Evolutionary conservation across 345 rosid species (phyloP).

Genomic region (Hypericum androsaemum): DNA sequence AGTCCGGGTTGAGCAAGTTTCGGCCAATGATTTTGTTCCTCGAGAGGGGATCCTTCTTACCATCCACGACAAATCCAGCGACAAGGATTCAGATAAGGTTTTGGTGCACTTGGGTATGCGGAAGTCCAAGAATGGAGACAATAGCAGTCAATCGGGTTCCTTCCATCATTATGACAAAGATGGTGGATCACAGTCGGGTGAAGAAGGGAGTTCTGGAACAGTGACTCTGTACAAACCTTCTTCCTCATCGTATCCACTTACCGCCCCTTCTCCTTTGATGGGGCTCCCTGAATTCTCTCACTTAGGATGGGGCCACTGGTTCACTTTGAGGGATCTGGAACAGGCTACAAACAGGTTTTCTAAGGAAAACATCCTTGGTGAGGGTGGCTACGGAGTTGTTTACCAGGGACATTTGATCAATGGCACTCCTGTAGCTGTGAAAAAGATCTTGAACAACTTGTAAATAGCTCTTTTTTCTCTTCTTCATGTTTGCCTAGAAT

Average conservation of each 20-base stretch:
- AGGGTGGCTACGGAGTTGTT: constrained; percentile 79
- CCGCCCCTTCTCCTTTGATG: constrained; percentile 60
- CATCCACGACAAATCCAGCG: constrained; percentile 56
- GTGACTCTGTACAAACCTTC: constrained; percentile 42
- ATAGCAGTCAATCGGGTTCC: constrained; percentile 46
- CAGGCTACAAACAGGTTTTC: constrained; percentile 67
- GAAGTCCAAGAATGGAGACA: constrained; percentile 49
- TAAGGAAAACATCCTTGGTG: constrained; percentile 63
- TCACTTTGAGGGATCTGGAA: constrained; percentile 71
- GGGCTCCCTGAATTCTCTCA: constrained; percentile 77
- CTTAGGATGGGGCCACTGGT: constrained; percentile 90
- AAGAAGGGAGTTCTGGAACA: constrained; percentile 50
- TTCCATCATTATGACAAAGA: constrained; percentile 52
- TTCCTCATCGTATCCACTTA: constrained; percentile 46
- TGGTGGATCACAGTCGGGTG: constrained; percentile 63
- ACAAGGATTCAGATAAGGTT: constrained; percentile 67
- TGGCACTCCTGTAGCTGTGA: constrained; percentile 66
- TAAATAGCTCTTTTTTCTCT: constrained; percentile 23
- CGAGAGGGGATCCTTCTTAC: constrained; percentile 60
- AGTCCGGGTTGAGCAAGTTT: constrained; percentile 71
- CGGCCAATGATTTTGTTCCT: constrained; percentile 52
- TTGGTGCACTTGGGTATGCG: constrained; percentile 73
- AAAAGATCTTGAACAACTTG: constrained; percentile 66
- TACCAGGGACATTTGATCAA: constrained; percentile 58
- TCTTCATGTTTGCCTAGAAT: background rate